Evolutionary conservation across 306 rosid species (phyloP), one percentile per base, ranked within the genome.

Genomic region (Prunus campanulata): DNA sequence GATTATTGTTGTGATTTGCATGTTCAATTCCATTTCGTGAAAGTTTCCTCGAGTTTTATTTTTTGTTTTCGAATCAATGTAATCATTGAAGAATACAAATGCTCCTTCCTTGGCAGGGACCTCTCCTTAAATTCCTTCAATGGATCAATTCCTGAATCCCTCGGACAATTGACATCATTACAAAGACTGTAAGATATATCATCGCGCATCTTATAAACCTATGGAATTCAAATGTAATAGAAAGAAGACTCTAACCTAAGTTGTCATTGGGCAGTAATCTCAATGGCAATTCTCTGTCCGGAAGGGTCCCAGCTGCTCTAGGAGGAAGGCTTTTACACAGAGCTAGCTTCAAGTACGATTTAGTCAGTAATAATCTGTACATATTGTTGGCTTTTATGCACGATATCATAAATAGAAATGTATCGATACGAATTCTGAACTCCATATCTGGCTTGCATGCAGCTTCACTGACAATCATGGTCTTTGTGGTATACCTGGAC

Each of bases 271-370:
- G 88, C 90, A 96, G 99, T 87, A 88, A 89, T 86, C 92, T 92
- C 47, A 96, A 96, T 85, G 80, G 97, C 66, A 96, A 96, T 79
- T 83, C 63, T 65, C 75, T 92, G 65, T 88, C 93, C 9, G 98
- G 99, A 78, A 88, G 85, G 85, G 96, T 96, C 66, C 97, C 98
- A 2, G 83, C 88, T 70, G 80, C 93, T 52, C 86, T 96, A 3
- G 99, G 90, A 44, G 98, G 93, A 81, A 92, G 93, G 80, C 97
- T 96, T 79, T 82, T 96, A 82, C 98, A 96, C 81, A 86, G 97
- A 83, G 99, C 96, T 78, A 96, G 99, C 85, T 96, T 92, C 93
- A 92, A 96, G 99, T 91, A 89, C 72, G 99, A 77, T 54, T 61
- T 79, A 56, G 13, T 70, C 72, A 60, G 62, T 44, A 8, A 50